A percentile compares a stretch with the other conserved stretches of the same genome.
phyloP scores from a whole-genome alignment of 2,329 filamentous ascomycete species.

The Diaporthe caulivora region DNA sequence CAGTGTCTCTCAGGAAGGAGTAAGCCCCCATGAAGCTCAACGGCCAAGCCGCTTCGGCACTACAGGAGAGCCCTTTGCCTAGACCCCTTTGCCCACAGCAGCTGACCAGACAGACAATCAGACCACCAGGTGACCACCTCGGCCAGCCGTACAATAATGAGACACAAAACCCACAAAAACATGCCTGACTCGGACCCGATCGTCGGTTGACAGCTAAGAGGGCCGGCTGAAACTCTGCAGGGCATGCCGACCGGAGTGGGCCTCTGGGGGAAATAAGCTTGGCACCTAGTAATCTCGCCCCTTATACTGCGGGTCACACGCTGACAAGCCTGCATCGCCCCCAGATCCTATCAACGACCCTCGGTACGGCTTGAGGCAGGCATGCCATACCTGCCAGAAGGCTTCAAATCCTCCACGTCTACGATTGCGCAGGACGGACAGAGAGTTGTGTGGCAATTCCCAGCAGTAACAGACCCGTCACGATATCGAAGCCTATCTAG shows the following conservation, averaged over 20 bases:
- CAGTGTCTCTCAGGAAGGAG: too few species aligned
- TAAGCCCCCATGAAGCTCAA: too few species aligned
- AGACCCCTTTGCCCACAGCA: too few species aligned
- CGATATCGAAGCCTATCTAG: too few species aligned
- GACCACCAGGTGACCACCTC: slow-evolving; percentile 12
- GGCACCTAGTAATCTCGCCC: slow-evolving; percentile 28
- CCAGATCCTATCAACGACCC: not conserved
- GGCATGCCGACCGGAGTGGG: slow-evolving; percentile 5
- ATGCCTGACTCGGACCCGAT: not conserved
- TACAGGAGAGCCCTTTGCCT: not conserved
- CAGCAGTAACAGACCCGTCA: too few species aligned
- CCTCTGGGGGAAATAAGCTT: slow-evolving; percentile 23
- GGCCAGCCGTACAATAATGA: not conserved
- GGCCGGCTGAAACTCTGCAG: slow-evolving; percentile 12
- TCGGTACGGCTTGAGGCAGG: slow-evolving; percentile 18
- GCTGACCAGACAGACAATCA: not conserved
- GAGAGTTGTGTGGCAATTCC: too few species aligned
- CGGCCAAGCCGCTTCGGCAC: not conserved
- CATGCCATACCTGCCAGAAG: not conserved
- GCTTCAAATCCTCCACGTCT: too few species aligned
- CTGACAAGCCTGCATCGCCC: slow-evolving; percentile 2
- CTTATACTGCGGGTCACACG: slow-evolving; percentile 25
- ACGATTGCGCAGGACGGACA: too few species aligned
- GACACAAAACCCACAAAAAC: not conserved
- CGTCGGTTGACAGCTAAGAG: not conserved